A percentile compares a stretch with the other conserved stretches of the same genome.
phyloP scores from a whole-genome alignment of 352 stramenopile species.

The Phytophthora idaei region DNA sequence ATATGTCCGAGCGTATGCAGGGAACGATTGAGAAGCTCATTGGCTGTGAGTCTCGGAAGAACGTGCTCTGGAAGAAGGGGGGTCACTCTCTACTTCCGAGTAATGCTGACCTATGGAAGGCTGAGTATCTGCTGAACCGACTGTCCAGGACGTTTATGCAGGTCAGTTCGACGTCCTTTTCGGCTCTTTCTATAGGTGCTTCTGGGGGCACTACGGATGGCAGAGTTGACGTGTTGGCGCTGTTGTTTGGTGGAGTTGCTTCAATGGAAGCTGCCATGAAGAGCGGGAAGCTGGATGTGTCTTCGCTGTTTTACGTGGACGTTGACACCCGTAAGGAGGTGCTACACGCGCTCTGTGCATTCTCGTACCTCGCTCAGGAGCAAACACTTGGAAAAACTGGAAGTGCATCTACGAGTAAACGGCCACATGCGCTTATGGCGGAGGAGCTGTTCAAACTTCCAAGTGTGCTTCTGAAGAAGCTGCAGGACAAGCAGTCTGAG shows the following conservation, averaged over 20 bases:
- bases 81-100: conserved; percentile 83
- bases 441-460: conserved; percentile 75
- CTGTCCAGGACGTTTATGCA: conserved; percentile 71
- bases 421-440: conserved; percentile 54
- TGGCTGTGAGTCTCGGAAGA: conserved; percentile 65
- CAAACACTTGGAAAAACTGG: conserved; percentile 38
- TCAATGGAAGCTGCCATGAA: conserved; percentile 87
- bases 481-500: conserved; percentile 55
- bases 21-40: conserved; percentile 75
- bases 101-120: conserved; percentile 67
- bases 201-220: conserved; percentile 32
- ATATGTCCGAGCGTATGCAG: conserved; percentile 79
- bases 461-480: conserved; percentile 61
- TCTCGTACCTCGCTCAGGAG: conserved; percentile 77
- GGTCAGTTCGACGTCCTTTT: conserved; percentile 41
- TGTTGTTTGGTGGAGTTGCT: conserved; percentile 71
- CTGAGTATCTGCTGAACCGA: conserved; percentile 68
- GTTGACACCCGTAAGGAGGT: conserved; percentile 67
- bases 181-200: conserved; percentile 19
- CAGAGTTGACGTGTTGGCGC: conserved; percentile 70
- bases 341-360: conserved; percentile 80
- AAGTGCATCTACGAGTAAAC: conserved; percentile 4
- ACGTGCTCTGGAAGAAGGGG: conserved; percentile 94
- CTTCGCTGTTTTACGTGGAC: conserved; percentile 78
- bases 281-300: conserved; percentile 74